Evolutionary conservation across 257 asterid species (phyloP).

Genomic region (Solanum chilense): DNA sequence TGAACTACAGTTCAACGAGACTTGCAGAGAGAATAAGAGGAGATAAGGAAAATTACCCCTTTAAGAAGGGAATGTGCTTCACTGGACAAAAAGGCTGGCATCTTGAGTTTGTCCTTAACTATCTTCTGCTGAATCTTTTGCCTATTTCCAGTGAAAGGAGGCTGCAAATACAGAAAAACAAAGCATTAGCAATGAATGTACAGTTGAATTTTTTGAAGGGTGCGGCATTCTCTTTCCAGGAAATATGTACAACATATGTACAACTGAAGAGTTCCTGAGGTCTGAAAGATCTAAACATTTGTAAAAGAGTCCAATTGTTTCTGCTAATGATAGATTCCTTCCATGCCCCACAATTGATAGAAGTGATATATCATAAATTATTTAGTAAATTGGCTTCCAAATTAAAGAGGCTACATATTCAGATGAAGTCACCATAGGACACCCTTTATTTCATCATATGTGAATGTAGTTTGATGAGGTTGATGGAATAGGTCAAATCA

Average conservation of each 20-base stretch:
- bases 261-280: background rate
- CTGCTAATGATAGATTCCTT: background rate
- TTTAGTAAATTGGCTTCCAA: background rate
- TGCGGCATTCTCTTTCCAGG: background rate
- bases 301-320: background rate
- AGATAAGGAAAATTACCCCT: slow-evolving; percentile 28
- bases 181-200: background rate
- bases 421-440: background rate
- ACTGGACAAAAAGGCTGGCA: slow-evolving; percentile 44
- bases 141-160: slow-evolving; percentile 34
- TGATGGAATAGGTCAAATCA: background rate
- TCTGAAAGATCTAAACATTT: background rate
- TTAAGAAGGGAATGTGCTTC: slow-evolving; percentile 56
- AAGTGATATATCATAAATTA: background rate
- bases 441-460: background rate
- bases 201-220: background rate
- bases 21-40: background rate
- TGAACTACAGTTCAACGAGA: background rate
- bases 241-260: background rate
- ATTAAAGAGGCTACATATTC: background rate
- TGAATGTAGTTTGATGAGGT: background rate
- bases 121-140: slow-evolving; percentile 48
- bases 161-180: background rate
- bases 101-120: slow-evolving; percentile 42
- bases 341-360: background rate